Evolutionary conservation across 176 grass and related monocot genomes (phyloP).

Genomic region (Oryza meyeriana): DNA sequence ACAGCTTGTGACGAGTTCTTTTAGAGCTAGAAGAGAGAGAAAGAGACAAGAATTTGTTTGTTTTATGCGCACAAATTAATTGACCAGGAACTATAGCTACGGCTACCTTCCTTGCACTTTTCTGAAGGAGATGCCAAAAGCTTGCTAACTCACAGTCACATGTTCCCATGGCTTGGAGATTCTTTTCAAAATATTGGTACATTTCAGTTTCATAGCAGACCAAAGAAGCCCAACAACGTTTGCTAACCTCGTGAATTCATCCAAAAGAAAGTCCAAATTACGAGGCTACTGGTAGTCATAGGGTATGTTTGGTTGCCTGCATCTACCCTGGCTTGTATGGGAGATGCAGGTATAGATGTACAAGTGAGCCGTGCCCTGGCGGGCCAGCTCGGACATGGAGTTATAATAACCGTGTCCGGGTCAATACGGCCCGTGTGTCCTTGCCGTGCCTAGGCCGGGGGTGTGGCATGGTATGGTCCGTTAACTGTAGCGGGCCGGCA

Average conservation of each 20-base stretch:
- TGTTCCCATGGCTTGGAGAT: not conserved
- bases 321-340: too few relatives aligned
- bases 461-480: too few relatives aligned
- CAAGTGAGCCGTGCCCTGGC: too few relatives aligned
- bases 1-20: slow-evolving; percentile 29
- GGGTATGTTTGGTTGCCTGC: too few relatives aligned
- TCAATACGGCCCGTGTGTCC: too few relatives aligned
- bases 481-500: too few relatives aligned
- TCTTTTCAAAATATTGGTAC: not conserved
- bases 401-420: too few relatives aligned
- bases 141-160: slow-evolving; percentile 17
- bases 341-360: too few relatives aligned
- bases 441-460: too few relatives aligned
- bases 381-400: too few relatives aligned
- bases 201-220: not conserved
- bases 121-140: slow-evolving; percentile 31
- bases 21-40: not conserved
- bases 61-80: slow-evolving; percentile 24
- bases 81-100: slow-evolving; percentile 21
- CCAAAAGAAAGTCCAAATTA: not conserved
- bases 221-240: not conserved
- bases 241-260: not conserved
- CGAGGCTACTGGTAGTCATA: not conserved
- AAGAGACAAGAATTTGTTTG: not conserved
- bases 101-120: slow-evolving; percentile 33